Evolutionary conservation across 345 rosid genomes (phyloP).

Genomic region (Pugionium dolabratum): DNA sequence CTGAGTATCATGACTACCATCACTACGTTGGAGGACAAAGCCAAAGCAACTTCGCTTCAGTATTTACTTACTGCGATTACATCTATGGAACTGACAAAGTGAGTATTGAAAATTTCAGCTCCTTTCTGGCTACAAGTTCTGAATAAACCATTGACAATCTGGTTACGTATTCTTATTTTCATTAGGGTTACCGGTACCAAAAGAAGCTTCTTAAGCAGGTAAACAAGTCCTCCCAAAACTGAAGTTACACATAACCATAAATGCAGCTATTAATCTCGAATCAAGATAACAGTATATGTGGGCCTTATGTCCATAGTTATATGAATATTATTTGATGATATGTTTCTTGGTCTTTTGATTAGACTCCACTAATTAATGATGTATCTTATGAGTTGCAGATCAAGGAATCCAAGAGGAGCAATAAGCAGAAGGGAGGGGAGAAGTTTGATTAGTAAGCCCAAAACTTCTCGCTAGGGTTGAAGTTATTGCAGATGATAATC

Average conservation of each 20-base stretch:
- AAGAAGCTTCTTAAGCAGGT: slow-evolving; percentile 80
- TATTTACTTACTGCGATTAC: slow-evolving; percentile 84
- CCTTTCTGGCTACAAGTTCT: not conserved
- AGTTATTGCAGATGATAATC: slow-evolving; percentile 2
- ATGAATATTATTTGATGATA: not conserved
- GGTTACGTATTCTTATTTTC: slow-evolving; percentile 6
- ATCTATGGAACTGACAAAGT: slow-evolving; percentile 91
- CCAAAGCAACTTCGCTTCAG: slow-evolving; percentile 88
- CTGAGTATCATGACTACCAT: slow-evolving; percentile 87
- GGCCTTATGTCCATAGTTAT: not conserved
- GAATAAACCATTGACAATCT: slow-evolving; percentile 22
- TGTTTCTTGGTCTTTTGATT: slow-evolving; percentile 6
- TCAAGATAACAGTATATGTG: not conserved
- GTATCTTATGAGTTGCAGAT: slow-evolving; percentile 27
- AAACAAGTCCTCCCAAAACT: slow-evolving; percentile 21
- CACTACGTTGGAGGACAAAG: slow-evolving; percentile 89
- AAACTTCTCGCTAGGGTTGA: not conserved
- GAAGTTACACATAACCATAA: not conserved
- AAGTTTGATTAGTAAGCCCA: slow-evolving; percentile 26
- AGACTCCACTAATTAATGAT: slow-evolving; percentile 4
- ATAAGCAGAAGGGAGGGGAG: slow-evolving; percentile 18
- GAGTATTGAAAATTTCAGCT: slow-evolving; percentile 21
- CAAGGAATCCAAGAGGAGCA: slow-evolving; percentile 33
- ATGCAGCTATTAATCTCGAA: not conserved
- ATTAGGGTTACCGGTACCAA: slow-evolving; percentile 86